Evolutionary conservation across 1,284 basidiomycete genomes (phyloP).

Genomic region (Irpex rosettiformis): DNA sequence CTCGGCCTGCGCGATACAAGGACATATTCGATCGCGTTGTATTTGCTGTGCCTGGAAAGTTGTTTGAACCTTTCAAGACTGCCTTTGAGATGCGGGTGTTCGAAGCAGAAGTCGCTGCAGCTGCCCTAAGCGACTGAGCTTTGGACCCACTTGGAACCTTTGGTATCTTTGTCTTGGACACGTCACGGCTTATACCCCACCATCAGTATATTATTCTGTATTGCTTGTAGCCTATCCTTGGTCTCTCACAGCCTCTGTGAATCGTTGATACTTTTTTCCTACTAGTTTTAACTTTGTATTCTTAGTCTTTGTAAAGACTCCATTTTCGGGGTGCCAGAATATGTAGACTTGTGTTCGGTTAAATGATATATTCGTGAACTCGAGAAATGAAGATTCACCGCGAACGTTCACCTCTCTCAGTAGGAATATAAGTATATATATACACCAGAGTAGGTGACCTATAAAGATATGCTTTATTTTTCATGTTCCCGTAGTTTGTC

Average conservation of each 20-base stretch:
- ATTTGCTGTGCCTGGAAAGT: slow-evolving; percentile 41
- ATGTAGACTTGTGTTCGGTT: no score
- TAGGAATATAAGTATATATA: no score
- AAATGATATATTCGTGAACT: no score
- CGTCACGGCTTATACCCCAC: background rate
- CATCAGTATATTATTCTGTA: background rate
- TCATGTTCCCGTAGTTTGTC: no score
- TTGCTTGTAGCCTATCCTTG: background rate
- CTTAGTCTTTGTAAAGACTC: background rate
- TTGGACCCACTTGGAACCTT: background rate
- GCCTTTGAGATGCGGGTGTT: slow-evolving; percentile 41
- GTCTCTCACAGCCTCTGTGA: no score
- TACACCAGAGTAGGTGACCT: no score
- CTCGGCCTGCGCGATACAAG: slow-evolving; percentile 32
- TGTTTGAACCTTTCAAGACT: slow-evolving; percentile 34
- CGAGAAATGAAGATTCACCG: no score
- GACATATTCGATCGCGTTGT: slow-evolving; percentile 41
- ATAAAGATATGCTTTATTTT: no score
- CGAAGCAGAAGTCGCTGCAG: slow-evolving; percentile 36
- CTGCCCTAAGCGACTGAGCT: slow-evolving; percentile 7
- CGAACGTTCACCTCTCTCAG: background rate
- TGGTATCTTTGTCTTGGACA: background rate
- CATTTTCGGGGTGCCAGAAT: no score
- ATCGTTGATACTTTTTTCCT: background rate
- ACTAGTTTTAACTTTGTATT: background rate